Conservation (phyloP, 2,329 filamentous ascomycete genomes). For the Huntiella decipiens region DNA sequence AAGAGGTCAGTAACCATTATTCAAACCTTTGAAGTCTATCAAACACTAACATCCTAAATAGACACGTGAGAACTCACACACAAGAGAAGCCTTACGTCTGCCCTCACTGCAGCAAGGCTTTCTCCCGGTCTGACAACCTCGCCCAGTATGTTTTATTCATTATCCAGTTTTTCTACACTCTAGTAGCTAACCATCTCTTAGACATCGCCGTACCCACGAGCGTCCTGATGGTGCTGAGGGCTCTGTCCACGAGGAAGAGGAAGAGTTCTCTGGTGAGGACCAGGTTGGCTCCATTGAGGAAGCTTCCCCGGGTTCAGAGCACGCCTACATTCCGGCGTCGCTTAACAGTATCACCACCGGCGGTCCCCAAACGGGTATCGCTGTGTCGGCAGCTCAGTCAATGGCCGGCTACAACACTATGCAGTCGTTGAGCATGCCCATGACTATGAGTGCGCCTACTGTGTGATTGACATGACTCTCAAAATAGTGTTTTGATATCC, state of each 20-base stretch:
- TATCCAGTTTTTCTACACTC: conserved; percentile 16
- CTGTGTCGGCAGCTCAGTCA: conserved; percentile 13
- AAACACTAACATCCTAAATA: conserved; percentile 25
- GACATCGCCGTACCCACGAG: conserved; percentile 64
- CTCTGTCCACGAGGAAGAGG: conserved; percentile 55
- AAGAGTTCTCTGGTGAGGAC: conserved; percentile 67
- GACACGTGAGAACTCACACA: conserved; percentile 97
- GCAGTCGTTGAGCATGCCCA: conserved; percentile 44
- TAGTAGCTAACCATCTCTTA: conserved; percentile 30
- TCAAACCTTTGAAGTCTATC: conserved; percentile 17
- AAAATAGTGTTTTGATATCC: conserved; percentile 6
- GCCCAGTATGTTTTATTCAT: conserved; percentile 56
- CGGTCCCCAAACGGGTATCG: background rate
- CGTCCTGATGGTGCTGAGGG: conserved; percentile 42
- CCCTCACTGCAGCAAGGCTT: conserved; percentile 95
- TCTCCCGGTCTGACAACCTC: conserved; percentile 95
- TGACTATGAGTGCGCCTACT: conserved; percentile 38
- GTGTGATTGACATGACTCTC: conserved; percentile 4
- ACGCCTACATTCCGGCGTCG: conserved; percentile 37
- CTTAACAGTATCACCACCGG: conserved; percentile 23
- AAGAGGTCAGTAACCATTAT: conserved; percentile 62
- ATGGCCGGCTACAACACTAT: conserved; percentile 33
- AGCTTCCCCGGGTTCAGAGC: conserved; percentile 53
- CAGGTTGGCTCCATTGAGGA: conserved; percentile 66
- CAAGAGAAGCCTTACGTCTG: conserved; percentile 98